Evolutionary conservation across 306 rosid genomes (phyloP).

Genomic region (Prunus dulcis): DNA sequence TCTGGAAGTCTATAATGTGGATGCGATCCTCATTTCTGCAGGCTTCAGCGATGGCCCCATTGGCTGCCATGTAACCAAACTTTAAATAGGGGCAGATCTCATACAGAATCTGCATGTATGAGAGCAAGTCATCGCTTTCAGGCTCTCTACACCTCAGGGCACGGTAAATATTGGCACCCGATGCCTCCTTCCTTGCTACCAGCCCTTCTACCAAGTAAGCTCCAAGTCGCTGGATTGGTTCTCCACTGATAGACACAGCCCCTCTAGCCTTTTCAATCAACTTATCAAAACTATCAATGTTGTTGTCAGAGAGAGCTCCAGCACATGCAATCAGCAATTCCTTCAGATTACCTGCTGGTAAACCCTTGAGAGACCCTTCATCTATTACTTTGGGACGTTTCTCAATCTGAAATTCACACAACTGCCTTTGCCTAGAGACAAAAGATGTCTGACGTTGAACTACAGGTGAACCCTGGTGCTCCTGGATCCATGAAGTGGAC

Average conservation of each 20-base stretch:
- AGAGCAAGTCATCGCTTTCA: slow-evolving; percentile 71
- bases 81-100: slow-evolving; percentile 93
- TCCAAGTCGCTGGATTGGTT: slow-evolving; percentile 87
- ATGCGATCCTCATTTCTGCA: slow-evolving; percentile 75
- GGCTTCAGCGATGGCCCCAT: slow-evolving; percentile 94
- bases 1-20: slow-evolving; percentile 93
- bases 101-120: slow-evolving; percentile 81
- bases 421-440: slow-evolving; percentile 31
- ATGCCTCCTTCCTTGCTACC: slow-evolving; percentile 79
- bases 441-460: slow-evolving; percentile 45
- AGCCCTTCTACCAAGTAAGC: slow-evolving; percentile 97
- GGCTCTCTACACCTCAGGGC: slow-evolving; percentile 86
- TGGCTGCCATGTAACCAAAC: slow-evolving; percentile 98
- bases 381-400: slow-evolving; percentile 62
- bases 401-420: slow-evolving; percentile 39
- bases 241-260: slow-evolving; percentile 76
- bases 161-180: slow-evolving; percentile 76
- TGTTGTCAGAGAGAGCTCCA: slow-evolving; percentile 58
- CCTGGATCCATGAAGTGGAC: slow-evolving; percentile 49
- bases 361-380: slow-evolving; percentile 41
- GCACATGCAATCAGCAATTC: slow-evolving; percentile 81
- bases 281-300: slow-evolving; percentile 42
- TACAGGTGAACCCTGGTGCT: slow-evolving; percentile 29
- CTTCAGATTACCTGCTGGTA: slow-evolving; percentile 50
- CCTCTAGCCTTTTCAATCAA: slow-evolving; percentile 56